Evolutionary conservation across 139 green algal species (phyloP), one percentile per base, ranked within the genome.

Genomic region (Asterochloris erici): DNA sequence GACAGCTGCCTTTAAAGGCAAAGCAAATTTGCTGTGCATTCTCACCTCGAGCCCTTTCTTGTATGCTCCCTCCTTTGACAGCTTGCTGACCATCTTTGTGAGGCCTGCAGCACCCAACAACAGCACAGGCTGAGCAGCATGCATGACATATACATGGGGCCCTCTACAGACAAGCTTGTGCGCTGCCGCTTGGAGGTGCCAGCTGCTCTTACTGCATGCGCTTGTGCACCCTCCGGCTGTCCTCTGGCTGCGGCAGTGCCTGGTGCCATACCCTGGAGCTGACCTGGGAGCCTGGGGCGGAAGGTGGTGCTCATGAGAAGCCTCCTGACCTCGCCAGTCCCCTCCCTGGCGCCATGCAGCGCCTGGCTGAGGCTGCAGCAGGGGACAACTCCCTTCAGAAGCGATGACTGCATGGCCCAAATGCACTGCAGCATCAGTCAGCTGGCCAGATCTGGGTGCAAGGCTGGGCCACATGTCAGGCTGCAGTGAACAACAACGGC

Each of bases 21-120:
- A n/a, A n/a, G n/a, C n/a, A n/a, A n/a, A 54, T 6, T 54, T 54
- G 38, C 6, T 54, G 38, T 54, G 38, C 38, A 10, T 54, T 54
- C 38, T 54, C 38, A 54, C 38, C 38, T 96, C 93, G 27, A 97
- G 84, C 10, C 86, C 92, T 82, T 98, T 98, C 78, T 88, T 88
- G 91, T 91, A 97, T 60, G 91, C 86, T n/a, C 94, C 94, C 83
- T 97, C 94, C 77, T 93, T 93, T 24, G 87, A 93, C n/a, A 97
- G 90, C 83, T 94, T 91, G 82, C 78, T 88, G 47, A 97, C 89
- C 61, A 97, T 86, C 84, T 98, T 98, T 68, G 94, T 98, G 38
- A 98, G 85, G 60, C 94, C 94, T 95, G 84, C 77, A 74, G 28
- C 14, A 12, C 61, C 0, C 17, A 24, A 47, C 16, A 64, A 11